These are phyloP conservation scores for Citrus unshiu DNA, from an alignment of 345 rosid genomes.

Conservation along the genomic window DNA sequence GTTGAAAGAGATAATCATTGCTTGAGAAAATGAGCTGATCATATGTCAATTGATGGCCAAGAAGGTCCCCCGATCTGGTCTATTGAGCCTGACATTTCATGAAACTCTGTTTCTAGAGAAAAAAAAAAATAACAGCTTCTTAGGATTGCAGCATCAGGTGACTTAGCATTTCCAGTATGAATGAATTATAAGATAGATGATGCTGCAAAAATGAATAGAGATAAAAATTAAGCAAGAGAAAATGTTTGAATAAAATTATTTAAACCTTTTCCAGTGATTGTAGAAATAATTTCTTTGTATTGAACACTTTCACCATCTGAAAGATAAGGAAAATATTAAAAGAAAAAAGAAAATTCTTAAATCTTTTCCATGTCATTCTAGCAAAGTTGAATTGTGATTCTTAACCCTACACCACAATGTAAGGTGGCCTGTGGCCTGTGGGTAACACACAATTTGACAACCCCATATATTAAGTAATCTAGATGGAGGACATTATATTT, in stretches of 20 bases:
- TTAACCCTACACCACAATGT: too few relatives aligned
- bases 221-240: not conserved
- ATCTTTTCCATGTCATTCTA: too few relatives aligned
- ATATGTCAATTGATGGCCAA: not conserved
- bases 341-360: too few relatives aligned
- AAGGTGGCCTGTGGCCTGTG: too few relatives aligned
- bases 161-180: not conserved
- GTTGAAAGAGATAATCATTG: not conserved
- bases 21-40: not conserved
- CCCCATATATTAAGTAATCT: too few relatives aligned
- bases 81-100: not conserved
- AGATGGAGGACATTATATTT: too few relatives aligned
- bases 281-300: not conserved
- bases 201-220: not conserved
- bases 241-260: not conserved
- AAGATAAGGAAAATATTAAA: not conserved
- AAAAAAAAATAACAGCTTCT: not conserved
- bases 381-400: too few relatives aligned
- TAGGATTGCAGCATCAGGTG: not conserved
- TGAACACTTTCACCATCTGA: not conserved
- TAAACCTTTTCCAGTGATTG: not conserved
- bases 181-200: not conserved
- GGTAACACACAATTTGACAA: too few relatives aligned
- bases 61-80: not conserved
- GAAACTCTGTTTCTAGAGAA: not conserved